These are phyloP conservation scores for Penicillium nordicum DNA, from an alignment of 2,329 filamentous ascomycete genomes.

Conservation along the genomic window DNA sequence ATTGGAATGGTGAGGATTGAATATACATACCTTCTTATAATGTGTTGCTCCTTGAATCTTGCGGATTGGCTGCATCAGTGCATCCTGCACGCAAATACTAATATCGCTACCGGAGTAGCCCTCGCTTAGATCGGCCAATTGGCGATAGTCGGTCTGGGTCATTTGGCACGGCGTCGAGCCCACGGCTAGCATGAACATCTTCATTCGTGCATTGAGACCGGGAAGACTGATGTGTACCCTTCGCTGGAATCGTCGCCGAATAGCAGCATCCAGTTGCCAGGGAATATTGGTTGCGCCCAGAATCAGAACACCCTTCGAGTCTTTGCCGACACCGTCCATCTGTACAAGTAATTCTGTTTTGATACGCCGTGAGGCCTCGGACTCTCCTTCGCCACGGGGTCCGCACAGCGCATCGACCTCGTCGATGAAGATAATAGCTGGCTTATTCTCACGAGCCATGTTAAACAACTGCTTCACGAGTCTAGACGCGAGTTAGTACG, in stretches of 20 bases:
- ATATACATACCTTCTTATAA: slow-evolving; percentile 72
- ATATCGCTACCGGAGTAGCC: slow-evolving; percentile 98
- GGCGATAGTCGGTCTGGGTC: slow-evolving; percentile 70
- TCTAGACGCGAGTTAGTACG: slow-evolving; percentile 45
- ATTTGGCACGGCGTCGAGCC: slow-evolving; percentile 87
- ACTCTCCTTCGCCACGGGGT: slow-evolving; percentile 89
- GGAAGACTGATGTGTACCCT: slow-evolving; percentile 93
- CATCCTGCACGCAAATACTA: slow-evolving; percentile 89
- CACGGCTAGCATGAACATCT: slow-evolving; percentile 94
- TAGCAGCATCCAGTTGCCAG: slow-evolving; percentile 96
- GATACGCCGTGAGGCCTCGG: slow-evolving; percentile 93
- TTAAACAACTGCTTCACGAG: slow-evolving; percentile 95
- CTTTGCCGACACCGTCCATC: slow-evolving; percentile 98
- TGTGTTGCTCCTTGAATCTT: slow-evolving; percentile 97
- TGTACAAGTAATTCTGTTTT: slow-evolving; percentile 98
- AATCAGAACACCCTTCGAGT: slow-evolving; percentile 89
- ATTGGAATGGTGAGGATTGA: slow-evolving; percentile 22
- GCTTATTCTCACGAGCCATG: slow-evolving; percentile 97
- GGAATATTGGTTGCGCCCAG: slow-evolving; percentile 97
- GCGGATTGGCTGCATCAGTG: slow-evolving; percentile 93
- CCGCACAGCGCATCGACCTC: slow-evolving; percentile 96
- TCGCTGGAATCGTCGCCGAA: slow-evolving; percentile 91
- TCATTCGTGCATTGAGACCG: slow-evolving; percentile 79
- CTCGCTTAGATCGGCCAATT: slow-evolving; percentile 76
- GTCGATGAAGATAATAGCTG: slow-evolving; percentile 97